Evolutionary conservation across 768 basidiomycete genomes (phyloP).

Genomic region (Termitomyces sp.): DNA sequence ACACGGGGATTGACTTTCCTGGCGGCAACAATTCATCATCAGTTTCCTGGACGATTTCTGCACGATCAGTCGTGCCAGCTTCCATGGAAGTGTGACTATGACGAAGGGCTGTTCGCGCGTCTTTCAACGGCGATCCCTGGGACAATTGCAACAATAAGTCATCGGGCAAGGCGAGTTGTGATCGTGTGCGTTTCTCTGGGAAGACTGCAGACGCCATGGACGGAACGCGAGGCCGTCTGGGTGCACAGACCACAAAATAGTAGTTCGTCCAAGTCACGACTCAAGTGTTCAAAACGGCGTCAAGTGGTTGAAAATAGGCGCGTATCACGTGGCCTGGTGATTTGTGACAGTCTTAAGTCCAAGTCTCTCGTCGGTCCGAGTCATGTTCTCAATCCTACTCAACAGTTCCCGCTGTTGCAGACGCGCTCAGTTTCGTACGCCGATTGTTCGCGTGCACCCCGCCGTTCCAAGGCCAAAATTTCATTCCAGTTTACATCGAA

Average conservation of each 20-base stretch:
- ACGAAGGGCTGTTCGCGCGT: slow-evolving; percentile 34
- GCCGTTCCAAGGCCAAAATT: not conserved
- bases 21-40: slow-evolving; percentile 47
- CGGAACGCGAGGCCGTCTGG: not conserved
- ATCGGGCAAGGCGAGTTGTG: slow-evolving; percentile 44
- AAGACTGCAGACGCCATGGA: slow-evolving; percentile 13
- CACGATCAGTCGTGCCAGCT: not conserved
- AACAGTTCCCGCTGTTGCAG: not conserved
- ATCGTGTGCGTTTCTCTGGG: slow-evolving; percentile 40
- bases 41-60: slow-evolving; percentile 22
- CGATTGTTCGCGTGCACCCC: not conserved
- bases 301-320: slow-evolving; percentile 21
- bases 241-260: not conserved
- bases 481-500: not conserved
- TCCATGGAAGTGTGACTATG: slow-evolving; percentile 5
- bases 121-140: slow-evolving; percentile 47
- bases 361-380: slow-evolving; percentile 3
- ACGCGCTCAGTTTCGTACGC: not conserved
- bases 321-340: slow-evolving; percentile 21
- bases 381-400: slow-evolving; percentile 9
- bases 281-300: not conserved
- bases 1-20: slow-evolving; percentile 20
- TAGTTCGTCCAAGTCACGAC: slow-evolving; percentile 6
- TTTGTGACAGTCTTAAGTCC: slow-evolving; percentile 3
- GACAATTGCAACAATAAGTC: slow-evolving; percentile 35